phyloP scores from a whole-genome alignment of 805 yeast species.

The Teunomyces gatunensis region DNA sequence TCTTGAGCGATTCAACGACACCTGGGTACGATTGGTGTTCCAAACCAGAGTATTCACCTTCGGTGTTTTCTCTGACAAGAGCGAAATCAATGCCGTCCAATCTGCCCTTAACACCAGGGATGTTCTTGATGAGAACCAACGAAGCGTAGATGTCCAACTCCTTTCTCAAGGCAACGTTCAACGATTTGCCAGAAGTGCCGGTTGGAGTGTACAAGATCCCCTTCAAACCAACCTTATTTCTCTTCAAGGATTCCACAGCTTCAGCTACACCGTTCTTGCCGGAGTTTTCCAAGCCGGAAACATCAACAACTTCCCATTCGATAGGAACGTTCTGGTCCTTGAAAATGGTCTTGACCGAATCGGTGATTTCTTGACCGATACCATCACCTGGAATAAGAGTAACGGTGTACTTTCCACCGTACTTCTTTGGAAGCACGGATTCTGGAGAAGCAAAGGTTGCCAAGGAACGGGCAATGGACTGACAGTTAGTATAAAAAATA shows the following conservation, averaged over 20 bases:
- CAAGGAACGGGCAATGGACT: constrained; percentile 38
- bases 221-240: constrained; percentile 95
- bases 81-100: constrained; percentile 88
- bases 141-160: constrained; percentile 95
- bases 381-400: constrained; percentile 98
- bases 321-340: constrained; percentile 85
- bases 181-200: constrained; percentile 72
- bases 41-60: constrained; percentile 97
- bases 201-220: constrained; percentile 93
- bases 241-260: constrained; percentile 86
- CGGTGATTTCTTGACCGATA: constrained; percentile 93
- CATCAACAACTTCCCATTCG: constrained; percentile 74
- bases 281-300: constrained; percentile 46
- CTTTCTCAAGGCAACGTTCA: constrained; percentile 95
- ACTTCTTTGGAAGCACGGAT: constrained; percentile 76
- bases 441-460: constrained; percentile 64
- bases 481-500: constrained; percentile 21
- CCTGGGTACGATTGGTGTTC: constrained; percentile 98
- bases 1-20: constrained; percentile 94
- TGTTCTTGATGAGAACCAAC: constrained; percentile 86
- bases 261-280: constrained; percentile 69
- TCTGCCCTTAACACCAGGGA: constrained; percentile 91
- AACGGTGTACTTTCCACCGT: constrained; percentile 92
- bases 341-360: constrained; percentile 88
- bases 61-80: constrained; percentile 96